Evolutionary conservation across 176 grass and related monocot species (phyloP).

Genomic region (Cymbopogon citratus): DNA sequence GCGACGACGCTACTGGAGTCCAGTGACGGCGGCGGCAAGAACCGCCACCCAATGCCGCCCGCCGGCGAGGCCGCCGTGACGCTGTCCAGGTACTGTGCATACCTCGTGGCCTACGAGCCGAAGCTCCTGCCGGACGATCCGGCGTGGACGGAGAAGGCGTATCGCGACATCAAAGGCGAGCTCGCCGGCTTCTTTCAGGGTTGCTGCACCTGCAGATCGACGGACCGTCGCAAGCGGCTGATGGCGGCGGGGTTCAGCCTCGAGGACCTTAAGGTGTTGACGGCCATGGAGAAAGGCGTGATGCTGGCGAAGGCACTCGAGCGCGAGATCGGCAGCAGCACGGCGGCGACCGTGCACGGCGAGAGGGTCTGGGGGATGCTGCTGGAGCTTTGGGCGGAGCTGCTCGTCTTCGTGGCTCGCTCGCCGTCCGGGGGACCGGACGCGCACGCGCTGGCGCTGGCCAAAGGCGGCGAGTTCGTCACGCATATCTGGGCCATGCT

Average conservation of each 20-base stretch:
- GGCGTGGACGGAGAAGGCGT: conserved; percentile 4
- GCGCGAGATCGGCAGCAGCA: not conserved
- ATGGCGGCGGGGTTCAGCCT: not conserved
- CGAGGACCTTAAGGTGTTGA: not conserved
- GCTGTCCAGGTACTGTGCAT: conserved; percentile 29
- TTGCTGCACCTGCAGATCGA: not conserved
- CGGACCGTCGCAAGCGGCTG: not conserved
- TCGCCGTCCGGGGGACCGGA: not conserved
- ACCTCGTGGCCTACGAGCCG: conserved; percentile 11
- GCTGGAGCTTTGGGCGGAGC: not conserved
- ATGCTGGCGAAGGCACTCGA: not conserved
- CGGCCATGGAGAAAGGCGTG: not conserved
- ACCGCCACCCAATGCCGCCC: not conserved
- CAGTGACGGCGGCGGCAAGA: not conserved
- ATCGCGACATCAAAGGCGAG: not conserved
- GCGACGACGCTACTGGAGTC: conserved; percentile 15
- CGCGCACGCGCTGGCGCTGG: conserved; percentile 3
- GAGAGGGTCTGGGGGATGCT: conserved; percentile 14
- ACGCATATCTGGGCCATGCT: conserved; percentile 29
- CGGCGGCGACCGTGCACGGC: not conserved
- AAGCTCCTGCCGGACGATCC: conserved; percentile 7
- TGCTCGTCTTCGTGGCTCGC: not conserved
- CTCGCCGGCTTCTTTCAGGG: not conserved
- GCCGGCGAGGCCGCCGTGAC: not conserved
- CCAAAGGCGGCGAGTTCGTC: conserved; percentile 25